Evolutionary conservation across 495 filamentous ascomycete genomes (phyloP), one percentile per base, ranked within the genome.

Genomic region (Penicillium lividum): DNA sequence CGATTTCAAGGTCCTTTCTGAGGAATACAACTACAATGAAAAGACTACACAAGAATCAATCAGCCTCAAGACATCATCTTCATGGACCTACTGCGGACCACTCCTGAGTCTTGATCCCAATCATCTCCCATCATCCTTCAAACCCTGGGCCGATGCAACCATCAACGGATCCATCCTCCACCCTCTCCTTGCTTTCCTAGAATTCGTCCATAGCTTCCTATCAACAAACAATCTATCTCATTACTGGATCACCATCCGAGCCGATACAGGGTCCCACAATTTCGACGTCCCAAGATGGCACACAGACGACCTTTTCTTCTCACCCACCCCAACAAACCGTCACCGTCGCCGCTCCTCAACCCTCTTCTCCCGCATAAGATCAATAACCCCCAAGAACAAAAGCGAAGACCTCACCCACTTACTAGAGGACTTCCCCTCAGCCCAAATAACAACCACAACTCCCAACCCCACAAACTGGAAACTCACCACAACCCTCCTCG

Each of bases 51-150:
- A 51, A 8, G 18, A 55, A 22, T 16, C 56, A 5, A 45, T 66
- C 13, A 66, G 62, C 3, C 47, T 68, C 15, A 68, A 66, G 7
- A 51, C 30, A 11, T 47, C 63, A 3, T 66, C 65, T 7, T 66
- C 62, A 31, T 68, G 65, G 65, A 68, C 65, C 15, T 68, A 68
- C 45, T 68, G 65, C 29, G 65, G 65, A 10, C 65, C 65, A 11
- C 55, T 68, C 10, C 43, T 68, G n/a, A 45, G 47, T 4, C 63
- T 68, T 15, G 54, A 68, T 8, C 22, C 55, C 15, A 18, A 45
- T 5, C 51, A 7, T 11, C 56, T 68, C 0, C 65, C 65, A 13
- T 56, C 59, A 31, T 68, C 65, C n/a, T 68, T 68, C 36, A 49
- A 59, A n/a, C 66, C 60, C 28, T 68, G 65, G 65, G 51, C 59